Evolutionary conservation across 2,329 filamentous ascomycete genomes (phyloP).

Genomic region (Penicillium sp.): DNA sequence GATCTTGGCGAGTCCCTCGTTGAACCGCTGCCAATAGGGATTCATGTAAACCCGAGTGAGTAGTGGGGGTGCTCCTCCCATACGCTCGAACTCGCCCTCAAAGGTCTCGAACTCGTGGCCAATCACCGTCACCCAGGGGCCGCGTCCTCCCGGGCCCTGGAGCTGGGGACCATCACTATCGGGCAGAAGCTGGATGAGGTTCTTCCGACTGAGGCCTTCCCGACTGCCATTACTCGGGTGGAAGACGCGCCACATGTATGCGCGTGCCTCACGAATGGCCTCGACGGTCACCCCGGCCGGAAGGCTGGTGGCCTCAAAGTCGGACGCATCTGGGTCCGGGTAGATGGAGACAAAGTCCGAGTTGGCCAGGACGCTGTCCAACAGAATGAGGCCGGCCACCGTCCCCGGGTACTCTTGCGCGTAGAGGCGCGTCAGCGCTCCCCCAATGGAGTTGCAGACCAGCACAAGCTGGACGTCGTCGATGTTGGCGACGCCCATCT

Average conservation of each 20-base stretch:
- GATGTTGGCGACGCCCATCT: slow-evolving; percentile 21
- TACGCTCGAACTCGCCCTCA: slow-evolving; percentile 45
- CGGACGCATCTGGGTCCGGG: slow-evolving; percentile 52
- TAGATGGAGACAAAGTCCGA: slow-evolving; percentile 55
- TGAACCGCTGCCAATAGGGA: slow-evolving; percentile 55
- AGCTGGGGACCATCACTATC: slow-evolving; percentile 44
- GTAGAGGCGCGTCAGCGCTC: slow-evolving; percentile 53
- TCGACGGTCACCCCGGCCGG: slow-evolving; percentile 41
- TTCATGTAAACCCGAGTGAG: slow-evolving; percentile 54
- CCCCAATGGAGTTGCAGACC: slow-evolving; percentile 55
- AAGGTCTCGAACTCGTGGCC: slow-evolving; percentile 56
- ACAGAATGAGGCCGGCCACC: slow-evolving; percentile 50
- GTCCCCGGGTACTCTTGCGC: slow-evolving; percentile 47
- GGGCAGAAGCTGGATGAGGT: slow-evolving; percentile 46
- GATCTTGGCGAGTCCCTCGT: slow-evolving; percentile 50
- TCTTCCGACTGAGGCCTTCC: slow-evolving; percentile 52
- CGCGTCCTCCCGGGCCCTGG: slow-evolving; percentile 32
- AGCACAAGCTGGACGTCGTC: slow-evolving; percentile 43
- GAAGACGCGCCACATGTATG: slow-evolving; percentile 43
- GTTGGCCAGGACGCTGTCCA: slow-evolving; percentile 60
- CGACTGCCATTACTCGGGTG: slow-evolving; percentile 51
- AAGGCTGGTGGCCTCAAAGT: slow-evolving; percentile 45
- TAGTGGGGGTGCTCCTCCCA: slow-evolving; percentile 34
- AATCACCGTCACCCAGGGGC: slow-evolving; percentile 50
- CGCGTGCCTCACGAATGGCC: slow-evolving; percentile 35